These are phyloP conservation scores for Lactarius psammicola DNA, from an alignment of 768 basidiomycete species.

Conservation along the genomic window DNA sequence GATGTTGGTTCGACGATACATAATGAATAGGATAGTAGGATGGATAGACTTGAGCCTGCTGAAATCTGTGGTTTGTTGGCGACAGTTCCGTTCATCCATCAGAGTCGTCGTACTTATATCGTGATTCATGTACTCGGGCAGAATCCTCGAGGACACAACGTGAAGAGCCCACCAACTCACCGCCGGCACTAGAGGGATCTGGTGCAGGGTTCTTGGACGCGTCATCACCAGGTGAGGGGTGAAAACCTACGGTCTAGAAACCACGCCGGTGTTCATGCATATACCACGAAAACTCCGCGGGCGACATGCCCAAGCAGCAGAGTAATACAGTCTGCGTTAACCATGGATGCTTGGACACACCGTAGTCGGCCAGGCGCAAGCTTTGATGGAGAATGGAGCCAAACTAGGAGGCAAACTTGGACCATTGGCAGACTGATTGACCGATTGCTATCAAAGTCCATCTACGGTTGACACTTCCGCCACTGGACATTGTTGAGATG, in stretches of 20 bases:
- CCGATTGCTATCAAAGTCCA: neutral
- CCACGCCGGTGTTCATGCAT: neutral
- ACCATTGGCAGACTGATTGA: neutral
- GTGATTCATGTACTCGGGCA: neutral
- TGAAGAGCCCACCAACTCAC: constrained; percentile 6
- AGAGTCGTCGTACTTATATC: constrained; percentile 14
- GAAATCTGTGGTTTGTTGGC: neutral
- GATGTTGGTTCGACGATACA: constrained; percentile 25
- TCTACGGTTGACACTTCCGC: neutral
- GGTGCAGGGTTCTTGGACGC: neutral
- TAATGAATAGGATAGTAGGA: neutral
- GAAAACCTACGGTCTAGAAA: neutral
- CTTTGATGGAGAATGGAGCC: constrained; percentile 17
- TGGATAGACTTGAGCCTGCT: neutral
- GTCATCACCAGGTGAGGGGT: neutral
- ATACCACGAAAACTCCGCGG: constrained; percentile 4
- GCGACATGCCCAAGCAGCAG: neutral
- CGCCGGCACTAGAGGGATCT: neutral
- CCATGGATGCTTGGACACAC: neutral
- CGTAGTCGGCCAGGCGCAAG: neutral
- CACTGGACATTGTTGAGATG: neutral
- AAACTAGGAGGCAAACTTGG: neutral
- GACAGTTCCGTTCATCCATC: neutral
- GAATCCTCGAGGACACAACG: constrained; percentile 8
- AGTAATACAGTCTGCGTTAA: neutral